Conservation (phyloP, 2,329 filamentous ascomycete genomes). For the Ceratocystis cubensis region DNA sequence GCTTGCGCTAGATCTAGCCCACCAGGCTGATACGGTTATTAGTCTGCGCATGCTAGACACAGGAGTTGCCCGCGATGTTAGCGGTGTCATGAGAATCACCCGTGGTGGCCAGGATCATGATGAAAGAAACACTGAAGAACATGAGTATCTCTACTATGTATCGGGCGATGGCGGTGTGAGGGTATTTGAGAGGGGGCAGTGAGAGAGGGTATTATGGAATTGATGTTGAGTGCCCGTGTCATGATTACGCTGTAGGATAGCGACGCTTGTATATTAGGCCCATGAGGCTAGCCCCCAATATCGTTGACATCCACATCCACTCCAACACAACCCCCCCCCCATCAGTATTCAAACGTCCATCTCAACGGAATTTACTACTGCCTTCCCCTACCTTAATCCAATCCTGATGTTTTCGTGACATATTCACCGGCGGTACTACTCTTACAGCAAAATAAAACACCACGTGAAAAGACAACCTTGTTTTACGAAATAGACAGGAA, state of each 20-base stretch:
- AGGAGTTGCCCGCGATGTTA: slow-evolving; percentile 80
- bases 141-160: slow-evolving; percentile 71
- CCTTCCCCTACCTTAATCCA: not conserved
- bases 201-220: not conserved
- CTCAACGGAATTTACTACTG: not conserved
- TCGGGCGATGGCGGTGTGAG: slow-evolving; percentile 64
- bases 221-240: too few species aligned
- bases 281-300: too few species aligned
- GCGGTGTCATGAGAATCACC: slow-evolving; percentile 70
- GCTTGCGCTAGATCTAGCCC: slow-evolving; percentile 60
- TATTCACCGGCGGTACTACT: not conserved
- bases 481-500: slow-evolving; percentile 9
- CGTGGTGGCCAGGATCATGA: slow-evolving; percentile 33
- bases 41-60: slow-evolving; percentile 69
- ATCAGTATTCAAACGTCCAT: not conserved
- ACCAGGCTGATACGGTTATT: slow-evolving; percentile 59
- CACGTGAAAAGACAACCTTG: slow-evolving; percentile 8
- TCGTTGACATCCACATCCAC: too few species aligned
- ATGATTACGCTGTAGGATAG: too few species aligned
- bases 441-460: not conserved
- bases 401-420: too few species aligned
- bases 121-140: slow-evolving; percentile 36
- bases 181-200: slow-evolving; percentile 66
- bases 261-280: too few species aligned
- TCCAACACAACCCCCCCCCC: too few species aligned